Percentiles rank a stretch among this genome's conserved stretches.
phyloP scores from a whole-genome alignment of 805 yeast genomes.

The Wickerhamomyces bisporus region DNA sequence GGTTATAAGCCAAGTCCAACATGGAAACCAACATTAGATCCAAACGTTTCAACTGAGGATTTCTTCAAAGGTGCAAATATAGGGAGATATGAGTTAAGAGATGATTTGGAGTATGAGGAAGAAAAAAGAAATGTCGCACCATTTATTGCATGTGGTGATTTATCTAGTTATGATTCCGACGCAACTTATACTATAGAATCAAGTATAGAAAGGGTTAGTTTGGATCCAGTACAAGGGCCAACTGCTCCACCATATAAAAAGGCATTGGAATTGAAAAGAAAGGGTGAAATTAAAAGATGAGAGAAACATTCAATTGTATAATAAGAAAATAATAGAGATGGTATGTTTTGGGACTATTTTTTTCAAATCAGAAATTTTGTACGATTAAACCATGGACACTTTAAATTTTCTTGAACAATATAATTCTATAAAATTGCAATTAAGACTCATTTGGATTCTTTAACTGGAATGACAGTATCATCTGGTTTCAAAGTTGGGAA shows the following conservation, averaged over 20 bases:
- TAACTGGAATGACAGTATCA: conserved; percentile 23
- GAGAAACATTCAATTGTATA: neutral
- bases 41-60: conserved; percentile 67
- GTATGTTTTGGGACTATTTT: too few species aligned
- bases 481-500: conserved; percentile 99
- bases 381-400: too few species aligned
- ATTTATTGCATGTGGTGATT: conserved; percentile 94
- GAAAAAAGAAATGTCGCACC: conserved; percentile 80
- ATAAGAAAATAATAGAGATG: too few species aligned
- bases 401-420: too few species aligned
- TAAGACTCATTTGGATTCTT: too few species aligned
- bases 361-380: too few species aligned
- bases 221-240: conserved; percentile 93
- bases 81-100: conserved; percentile 46
- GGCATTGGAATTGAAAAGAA: conserved; percentile 82
- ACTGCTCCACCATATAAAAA: conserved; percentile 96
- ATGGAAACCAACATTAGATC: conserved; percentile 68
- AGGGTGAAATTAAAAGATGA: conserved; percentile 48
- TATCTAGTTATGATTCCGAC: conserved; percentile 85
- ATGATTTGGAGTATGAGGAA: conserved; percentile 39
- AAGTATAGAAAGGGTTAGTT: conserved; percentile 36
- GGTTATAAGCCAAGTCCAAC: conserved; percentile 80
- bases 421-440: too few species aligned
- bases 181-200: conserved; percentile 67
- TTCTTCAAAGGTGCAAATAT: conserved; percentile 63